phyloP scores from a whole-genome alignment of 2,329 filamentous ascomycete species.

The Botrytis pseudocinerea region DNA sequence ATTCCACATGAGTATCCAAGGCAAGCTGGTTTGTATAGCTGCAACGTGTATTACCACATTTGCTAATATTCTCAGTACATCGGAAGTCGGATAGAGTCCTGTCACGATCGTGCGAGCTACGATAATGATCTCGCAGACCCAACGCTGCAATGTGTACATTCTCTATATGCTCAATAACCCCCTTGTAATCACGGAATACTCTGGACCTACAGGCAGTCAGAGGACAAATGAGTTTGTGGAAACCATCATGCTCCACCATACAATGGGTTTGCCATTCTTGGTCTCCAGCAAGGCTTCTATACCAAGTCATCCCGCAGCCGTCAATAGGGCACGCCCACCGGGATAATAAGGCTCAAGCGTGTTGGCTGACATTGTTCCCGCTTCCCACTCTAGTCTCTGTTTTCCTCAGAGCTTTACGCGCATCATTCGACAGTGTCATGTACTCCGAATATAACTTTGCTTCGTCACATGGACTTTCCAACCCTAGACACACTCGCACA shows the following conservation, averaged over 20 bases:
- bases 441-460: background rate
- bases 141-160: background rate
- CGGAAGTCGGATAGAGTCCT: background rate
- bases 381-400: background rate
- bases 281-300: background rate
- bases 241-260: background rate
- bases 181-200: background rate
- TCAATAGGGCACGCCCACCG: background rate
- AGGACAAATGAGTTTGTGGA: background rate
- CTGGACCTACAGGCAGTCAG: background rate
- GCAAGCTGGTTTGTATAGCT: background rate
- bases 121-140: background rate
- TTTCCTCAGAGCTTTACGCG: background rate
- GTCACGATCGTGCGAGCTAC: background rate
- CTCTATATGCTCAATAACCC: background rate
- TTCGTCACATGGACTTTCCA: background rate
- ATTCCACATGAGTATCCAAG: background rate
- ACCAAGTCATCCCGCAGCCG: background rate
- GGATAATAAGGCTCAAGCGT: background rate
- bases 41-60: background rate
- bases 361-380: background rate
- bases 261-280: background rate
- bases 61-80: background rate
- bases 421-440: background rate
- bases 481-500: background rate